A percentile compares a stretch with the other conserved stretches of the same genome.
phyloP scores from a whole-genome alignment of 108 stramenopile species.

The Cyclotella kingstonii region DNA sequence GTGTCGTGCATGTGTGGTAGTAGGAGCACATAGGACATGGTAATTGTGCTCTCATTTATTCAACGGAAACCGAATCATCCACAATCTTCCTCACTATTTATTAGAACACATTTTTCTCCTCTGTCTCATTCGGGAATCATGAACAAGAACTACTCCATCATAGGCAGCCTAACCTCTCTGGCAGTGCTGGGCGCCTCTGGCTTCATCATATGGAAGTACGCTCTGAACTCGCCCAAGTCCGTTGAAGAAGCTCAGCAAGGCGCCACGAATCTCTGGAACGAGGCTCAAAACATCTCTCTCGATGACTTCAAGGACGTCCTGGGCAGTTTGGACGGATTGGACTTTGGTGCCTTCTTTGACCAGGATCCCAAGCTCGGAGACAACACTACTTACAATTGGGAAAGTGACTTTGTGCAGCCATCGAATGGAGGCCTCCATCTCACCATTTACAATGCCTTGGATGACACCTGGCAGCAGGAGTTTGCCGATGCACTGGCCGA shows the following conservation, averaged over 20 bases:
- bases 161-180: constrained; percentile 9
- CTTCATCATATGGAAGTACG: constrained; percentile 18
- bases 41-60: no score
- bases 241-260: constrained; percentile 16
- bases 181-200: constrained; percentile 9
- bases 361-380: constrained; percentile 54
- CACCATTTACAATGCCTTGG: constrained; percentile 54
- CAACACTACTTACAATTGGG: constrained; percentile 56
- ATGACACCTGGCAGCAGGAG: constrained; percentile 58
- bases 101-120: no score
- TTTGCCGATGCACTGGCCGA: constrained; percentile 56
- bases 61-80: no score
- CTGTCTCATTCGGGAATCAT: no score
- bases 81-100: no score
- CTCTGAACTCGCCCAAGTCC: constrained; percentile 6
- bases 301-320: constrained; percentile 40
- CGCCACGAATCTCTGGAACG: constrained; percentile 10
- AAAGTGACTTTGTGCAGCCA: constrained; percentile 18
- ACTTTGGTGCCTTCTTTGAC: constrained; percentile 27
- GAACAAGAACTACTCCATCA: constrained; percentile 2
- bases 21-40: no score
- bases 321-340: constrained; percentile 16
- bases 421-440: constrained; percentile 55
- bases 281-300: constrained; percentile 25
- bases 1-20: no score